phyloP scores from a whole-genome alignment of 2,329 filamentous ascomycete species.

The Pseudofabraea citricarpa region DNA sequence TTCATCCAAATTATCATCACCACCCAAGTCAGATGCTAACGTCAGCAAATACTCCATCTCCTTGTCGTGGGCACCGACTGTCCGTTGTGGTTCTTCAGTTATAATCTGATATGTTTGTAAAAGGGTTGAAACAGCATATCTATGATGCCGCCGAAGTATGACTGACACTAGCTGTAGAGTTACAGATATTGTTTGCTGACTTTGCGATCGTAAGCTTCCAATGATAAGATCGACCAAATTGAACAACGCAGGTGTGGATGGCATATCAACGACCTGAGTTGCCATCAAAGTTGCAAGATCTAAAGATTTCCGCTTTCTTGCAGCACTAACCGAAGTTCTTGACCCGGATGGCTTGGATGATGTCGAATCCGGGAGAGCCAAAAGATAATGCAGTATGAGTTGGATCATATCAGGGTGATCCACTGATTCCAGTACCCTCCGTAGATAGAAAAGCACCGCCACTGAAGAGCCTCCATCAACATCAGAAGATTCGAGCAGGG shows the following conservation, averaged over 20 bases:
- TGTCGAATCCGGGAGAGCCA: slow-evolving; percentile 67
- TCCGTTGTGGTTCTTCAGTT: slow-evolving; percentile 53
- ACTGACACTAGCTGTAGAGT: slow-evolving; percentile 84
- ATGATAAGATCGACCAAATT: slow-evolving; percentile 89
- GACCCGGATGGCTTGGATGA: slow-evolving; percentile 23
- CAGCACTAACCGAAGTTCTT: slow-evolving; percentile 56
- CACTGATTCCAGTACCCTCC: slow-evolving; percentile 82
- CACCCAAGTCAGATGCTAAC: slow-evolving; percentile 64
- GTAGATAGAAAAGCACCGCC: slow-evolving; percentile 88
- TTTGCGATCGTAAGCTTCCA: slow-evolving; percentile 77
- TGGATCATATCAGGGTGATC: slow-evolving; percentile 94
- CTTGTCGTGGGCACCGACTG: slow-evolving; percentile 68
- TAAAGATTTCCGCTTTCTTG: slow-evolving; percentile 82
- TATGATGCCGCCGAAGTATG: slow-evolving; percentile 81
- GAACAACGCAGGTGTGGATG: slow-evolving; percentile 79
- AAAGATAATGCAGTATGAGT: slow-evolving; percentile 85
- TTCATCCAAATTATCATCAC: slow-evolving; percentile 65
- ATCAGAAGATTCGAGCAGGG: slow-evolving; percentile 92
- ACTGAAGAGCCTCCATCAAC: slow-evolving; percentile 95
- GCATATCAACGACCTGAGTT: slow-evolving; percentile 61
- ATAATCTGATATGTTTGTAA: slow-evolving; percentile 60
- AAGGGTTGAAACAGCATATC: slow-evolving; percentile 75
- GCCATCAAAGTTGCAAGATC: slow-evolving; percentile 79
- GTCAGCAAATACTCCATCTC: slow-evolving; percentile 69
- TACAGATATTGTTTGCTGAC: slow-evolving; percentile 83